These are phyloP conservation scores for Citrus glauca DNA, from an alignment of 345 rosid species.

Conservation along the genomic window DNA sequence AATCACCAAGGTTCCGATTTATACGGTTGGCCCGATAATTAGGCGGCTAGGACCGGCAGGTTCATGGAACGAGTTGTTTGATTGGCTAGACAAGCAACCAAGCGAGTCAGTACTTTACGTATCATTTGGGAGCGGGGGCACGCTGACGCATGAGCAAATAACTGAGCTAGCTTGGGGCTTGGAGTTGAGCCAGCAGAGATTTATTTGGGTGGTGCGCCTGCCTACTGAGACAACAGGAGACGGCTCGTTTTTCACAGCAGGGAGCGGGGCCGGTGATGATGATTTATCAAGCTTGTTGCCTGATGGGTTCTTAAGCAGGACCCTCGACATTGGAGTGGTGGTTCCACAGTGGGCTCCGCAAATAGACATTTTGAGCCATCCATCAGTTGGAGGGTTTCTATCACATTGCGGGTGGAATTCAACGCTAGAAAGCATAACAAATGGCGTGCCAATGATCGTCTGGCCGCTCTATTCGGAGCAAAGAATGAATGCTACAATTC, in stretches of 20 bases:
- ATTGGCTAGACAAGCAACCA: constrained; percentile 55
- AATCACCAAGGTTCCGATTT: constrained; percentile 31
- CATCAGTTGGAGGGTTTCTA: constrained; percentile 60
- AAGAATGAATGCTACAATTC: constrained; percentile 43
- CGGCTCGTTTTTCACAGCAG: constrained; percentile 25
- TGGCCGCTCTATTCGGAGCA: constrained; percentile 64
- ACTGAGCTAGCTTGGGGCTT: constrained; percentile 61
- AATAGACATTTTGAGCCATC: constrained; percentile 43
- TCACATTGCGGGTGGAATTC: constrained; percentile 86
- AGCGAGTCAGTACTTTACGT: constrained; percentile 51
- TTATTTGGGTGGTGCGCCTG: constrained; percentile 58
- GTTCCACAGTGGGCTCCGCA: constrained; percentile 67
- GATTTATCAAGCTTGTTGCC: constrained; percentile 40
- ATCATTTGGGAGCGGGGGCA: constrained; percentile 74
- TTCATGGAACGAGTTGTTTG: neutral
- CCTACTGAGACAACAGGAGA: constrained; percentile 21
- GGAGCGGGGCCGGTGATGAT: neutral
- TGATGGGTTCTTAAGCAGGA: constrained; percentile 44
- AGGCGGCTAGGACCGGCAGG: constrained; percentile 1
- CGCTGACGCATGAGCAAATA: constrained; percentile 42
- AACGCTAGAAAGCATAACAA: constrained; percentile 41
- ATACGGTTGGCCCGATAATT: constrained; percentile 45
- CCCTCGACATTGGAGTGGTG: constrained; percentile 30
- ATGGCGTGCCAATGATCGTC: constrained; percentile 50
- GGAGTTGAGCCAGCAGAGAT: constrained; percentile 55